These are phyloP conservation scores for Xylaria sp. DNA, from an alignment of 2,329 filamentous ascomycete species.

Conservation along the genomic window DNA sequence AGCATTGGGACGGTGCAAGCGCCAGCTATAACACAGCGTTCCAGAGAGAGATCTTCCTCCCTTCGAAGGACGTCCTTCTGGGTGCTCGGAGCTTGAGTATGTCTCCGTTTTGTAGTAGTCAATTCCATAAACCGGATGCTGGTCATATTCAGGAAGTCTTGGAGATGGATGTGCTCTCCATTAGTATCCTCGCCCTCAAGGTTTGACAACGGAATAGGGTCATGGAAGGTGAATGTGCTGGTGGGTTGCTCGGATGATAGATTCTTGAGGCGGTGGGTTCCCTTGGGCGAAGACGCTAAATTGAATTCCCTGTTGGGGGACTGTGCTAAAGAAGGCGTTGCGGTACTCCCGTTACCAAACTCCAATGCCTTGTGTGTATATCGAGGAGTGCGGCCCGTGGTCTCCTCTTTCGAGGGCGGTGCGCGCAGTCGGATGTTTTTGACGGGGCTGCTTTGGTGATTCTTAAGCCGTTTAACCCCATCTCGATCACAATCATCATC, in stretches of 20 bases:
- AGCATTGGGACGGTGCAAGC: conserved; percentile 93
- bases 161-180: conserved; percentile 78
- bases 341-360: conserved; percentile 49
- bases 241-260: conserved; percentile 61
- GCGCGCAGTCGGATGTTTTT: conserved; percentile 78
- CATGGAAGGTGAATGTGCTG: conserved; percentile 57
- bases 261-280: conserved; percentile 66
- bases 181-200: conserved; percentile 60
- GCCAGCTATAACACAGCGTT: conserved; percentile 85
- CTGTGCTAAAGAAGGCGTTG: conserved; percentile 56
- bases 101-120: conserved; percentile 91
- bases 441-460: conserved; percentile 78
- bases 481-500: conserved; percentile 68
- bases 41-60: conserved; percentile 69
- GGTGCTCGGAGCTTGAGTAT: conserved; percentile 75
- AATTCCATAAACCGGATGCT: conserved; percentile 99
- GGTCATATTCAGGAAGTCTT: conserved; percentile 94
- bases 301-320: conserved; percentile 61
- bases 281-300: conserved; percentile 65
- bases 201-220: conserved; percentile 55
- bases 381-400: conserved; percentile 67
- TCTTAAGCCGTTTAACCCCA: conserved; percentile 75
- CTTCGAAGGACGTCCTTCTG: conserved; percentile 57
- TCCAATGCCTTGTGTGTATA: conserved; percentile 61
- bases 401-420: conserved; percentile 74